Evolutionary conservation across 2,329 filamentous ascomycete genomes (phyloP), one percentile per base, ranked within the genome.

Genomic region (Epicoccum sorghinum): DNA sequence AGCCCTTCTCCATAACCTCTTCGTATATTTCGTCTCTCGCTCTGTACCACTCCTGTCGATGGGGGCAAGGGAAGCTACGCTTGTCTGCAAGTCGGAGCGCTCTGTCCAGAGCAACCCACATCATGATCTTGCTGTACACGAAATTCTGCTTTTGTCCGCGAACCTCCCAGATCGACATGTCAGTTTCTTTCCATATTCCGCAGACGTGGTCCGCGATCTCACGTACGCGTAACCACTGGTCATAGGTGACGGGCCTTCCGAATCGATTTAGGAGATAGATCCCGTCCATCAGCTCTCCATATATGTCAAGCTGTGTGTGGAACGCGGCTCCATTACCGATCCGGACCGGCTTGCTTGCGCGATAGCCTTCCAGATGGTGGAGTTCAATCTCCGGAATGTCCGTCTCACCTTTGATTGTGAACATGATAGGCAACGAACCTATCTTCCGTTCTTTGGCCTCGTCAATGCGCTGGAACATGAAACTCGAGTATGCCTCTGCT

Each of bases 141-240:
- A 91, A 93, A 66, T 91, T 85, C 72, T 91, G 89, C 68, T 89
- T 89, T 65, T 86, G 78, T 60, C 89, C 89, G 37, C 89, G 84
- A 5, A 91, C 89, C 70, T 93, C 89, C 89, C 89, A 92, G 64
- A 92, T 93, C 3, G 88, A 91, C 88, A 91, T 91, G 67, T 93
- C 89, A 65, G 76, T 74, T 80, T 85, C 77, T 52, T 86, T 75
- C 69, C 86, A 82, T 47, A 91, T 85, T 0, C 82, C 86, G 57
- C 90, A 79, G 33, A 90, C 87, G 64, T 89, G 89, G 67, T 91
- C 88, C 33, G 78, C 76, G 72, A 92, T 85, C 53, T 88, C 82
- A 14, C 89, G 82, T 24, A 93, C 83, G 3, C 84, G 81, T 37
- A 86, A 80, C 89, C 89, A 93, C 56, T 89, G 85, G 55, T 92